Conservation (phyloP, 83 land plant genomes). For the Larix sibirica region DNA sequence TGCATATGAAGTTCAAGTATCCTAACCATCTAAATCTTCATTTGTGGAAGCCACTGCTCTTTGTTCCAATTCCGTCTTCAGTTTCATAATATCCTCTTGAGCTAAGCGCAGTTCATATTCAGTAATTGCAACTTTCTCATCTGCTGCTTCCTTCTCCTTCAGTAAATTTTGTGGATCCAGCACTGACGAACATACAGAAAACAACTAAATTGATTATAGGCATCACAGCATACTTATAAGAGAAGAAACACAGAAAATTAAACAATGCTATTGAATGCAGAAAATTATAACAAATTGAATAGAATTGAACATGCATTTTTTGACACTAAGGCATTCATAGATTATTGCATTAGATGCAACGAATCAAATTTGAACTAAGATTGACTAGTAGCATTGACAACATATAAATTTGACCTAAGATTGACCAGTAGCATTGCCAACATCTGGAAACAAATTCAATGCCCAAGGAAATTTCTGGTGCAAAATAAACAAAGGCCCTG, state of each 20-base stretch:
- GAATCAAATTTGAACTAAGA: too few species aligned
- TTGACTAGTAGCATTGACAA: not conserved
- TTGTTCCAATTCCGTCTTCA: conserved; percentile 66
- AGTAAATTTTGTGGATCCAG: conserved; percentile 83
- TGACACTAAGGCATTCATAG: too few species aligned
- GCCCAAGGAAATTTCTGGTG: not conserved
- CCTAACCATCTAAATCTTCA: conserved; percentile 32
- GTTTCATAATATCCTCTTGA: conserved; percentile 70
- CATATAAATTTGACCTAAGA: not conserved
- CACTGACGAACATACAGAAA: conserved; percentile 54
- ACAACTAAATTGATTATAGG: too few species aligned
- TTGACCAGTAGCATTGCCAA: not conserved
- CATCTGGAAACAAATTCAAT: too few species aligned
- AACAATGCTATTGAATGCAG: not conserved
- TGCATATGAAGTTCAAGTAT: not conserved
- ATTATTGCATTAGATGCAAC: too few species aligned
- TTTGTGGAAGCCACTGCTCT: conserved; percentile 15
- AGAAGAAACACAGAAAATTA: not conserved
- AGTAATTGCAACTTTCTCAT: conserved; percentile 77
- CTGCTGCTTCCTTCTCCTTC: conserved; percentile 71
- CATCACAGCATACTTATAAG: not conserved
- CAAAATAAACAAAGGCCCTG: not conserved
- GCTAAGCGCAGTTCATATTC: conserved; percentile 93
- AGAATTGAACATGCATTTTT: too few species aligned
- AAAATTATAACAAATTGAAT: too few species aligned